These are phyloP conservation scores for Lasiodiplodia hormozganensis DNA, from an alignment of 2,329 filamentous ascomycete genomes.

Conservation along the genomic window DNA sequence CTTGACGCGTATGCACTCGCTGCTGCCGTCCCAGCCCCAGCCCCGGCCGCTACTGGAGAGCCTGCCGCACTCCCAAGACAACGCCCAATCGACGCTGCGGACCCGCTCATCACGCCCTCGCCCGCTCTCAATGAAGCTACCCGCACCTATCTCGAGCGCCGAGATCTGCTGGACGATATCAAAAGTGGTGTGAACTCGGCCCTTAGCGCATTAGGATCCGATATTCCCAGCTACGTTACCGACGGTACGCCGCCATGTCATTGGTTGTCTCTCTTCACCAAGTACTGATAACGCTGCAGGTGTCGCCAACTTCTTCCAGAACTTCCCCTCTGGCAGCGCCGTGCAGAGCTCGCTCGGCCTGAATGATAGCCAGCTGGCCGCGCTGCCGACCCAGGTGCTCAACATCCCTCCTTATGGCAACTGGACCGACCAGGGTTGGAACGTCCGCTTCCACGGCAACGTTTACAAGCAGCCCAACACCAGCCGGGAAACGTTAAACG, in stretches of 20 bases:
- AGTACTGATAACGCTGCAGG: slow-evolving; percentile 41
- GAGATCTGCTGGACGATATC: slow-evolving; percentile 43
- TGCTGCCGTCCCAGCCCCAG: slow-evolving; percentile 24
- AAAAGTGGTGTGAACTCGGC: slow-evolving; percentile 41
- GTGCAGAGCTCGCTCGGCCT: slow-evolving; percentile 70
- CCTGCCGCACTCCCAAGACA: slow-evolving; percentile 1
- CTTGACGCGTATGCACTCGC: slow-evolving; percentile 27
- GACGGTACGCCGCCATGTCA: slow-evolving; percentile 37
- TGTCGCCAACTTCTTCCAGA: slow-evolving; percentile 71
- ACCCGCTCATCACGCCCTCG: slow-evolving; percentile 25
- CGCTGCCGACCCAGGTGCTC: slow-evolving; percentile 72
- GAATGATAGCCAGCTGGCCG: slow-evolving; percentile 63
- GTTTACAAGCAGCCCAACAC: slow-evolving; percentile 82
- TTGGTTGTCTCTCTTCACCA: too few relatives aligned
- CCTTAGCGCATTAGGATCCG: slow-evolving; percentile 42
- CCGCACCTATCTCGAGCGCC: slow-evolving; percentile 34
- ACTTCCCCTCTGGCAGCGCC: slow-evolving; percentile 66
- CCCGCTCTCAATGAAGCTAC: slow-evolving; percentile 23
- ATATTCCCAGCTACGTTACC: slow-evolving; percentile 46
- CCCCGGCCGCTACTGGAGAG: slow-evolving; percentile 8
- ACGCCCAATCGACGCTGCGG: slow-evolving; percentile 13
- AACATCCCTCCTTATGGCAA: slow-evolving; percentile 74
- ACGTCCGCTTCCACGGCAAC: slow-evolving; percentile 77
- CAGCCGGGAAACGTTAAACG: slow-evolving; percentile 67
- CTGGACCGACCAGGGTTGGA: slow-evolving; percentile 80